phyloP scores from a whole-genome alignment of 768 basidiomycete genomes.

The Suillus ampliporus region DNA sequence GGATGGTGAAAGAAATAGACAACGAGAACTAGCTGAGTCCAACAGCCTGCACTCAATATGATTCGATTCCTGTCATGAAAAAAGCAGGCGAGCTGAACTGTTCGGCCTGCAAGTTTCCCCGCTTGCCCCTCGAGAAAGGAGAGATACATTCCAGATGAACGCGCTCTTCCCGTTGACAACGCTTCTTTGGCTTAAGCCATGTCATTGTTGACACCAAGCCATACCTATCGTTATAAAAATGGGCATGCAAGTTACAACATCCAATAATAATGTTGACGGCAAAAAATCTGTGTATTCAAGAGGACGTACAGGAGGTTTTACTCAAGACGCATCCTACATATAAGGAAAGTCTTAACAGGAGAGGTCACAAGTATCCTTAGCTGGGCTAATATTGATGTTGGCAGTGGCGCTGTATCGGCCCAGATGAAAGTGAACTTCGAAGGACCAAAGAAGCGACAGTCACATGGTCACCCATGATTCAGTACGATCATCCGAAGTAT shows the following conservation, averaged over 20 bases:
- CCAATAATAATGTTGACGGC: too few species aligned
- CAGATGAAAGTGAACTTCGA: neutral
- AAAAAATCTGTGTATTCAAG: neutral
- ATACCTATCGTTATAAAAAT: neutral
- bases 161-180: neutral
- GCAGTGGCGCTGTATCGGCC: conserved; percentile 3
- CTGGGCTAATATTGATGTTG: neutral
- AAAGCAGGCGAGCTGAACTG: neutral
- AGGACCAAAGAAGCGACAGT: conserved; percentile 1
- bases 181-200: neutral
- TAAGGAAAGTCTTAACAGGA: neutral
- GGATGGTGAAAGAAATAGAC: neutral
- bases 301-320: neutral
- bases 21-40: too few species aligned
- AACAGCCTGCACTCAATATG: neutral
- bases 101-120: neutral
- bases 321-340: neutral
- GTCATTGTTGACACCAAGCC: neutral
- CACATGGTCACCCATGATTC: neutral
- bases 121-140: neutral
- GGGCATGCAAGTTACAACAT: too few species aligned
- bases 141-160: neutral
- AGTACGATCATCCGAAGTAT: neutral
- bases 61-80: neutral
- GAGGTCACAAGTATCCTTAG: neutral